Evolutionary conservation across 192 early-diverging fungal species (phyloP).

Genomic region (Dimargaris cristalligena): DNA sequence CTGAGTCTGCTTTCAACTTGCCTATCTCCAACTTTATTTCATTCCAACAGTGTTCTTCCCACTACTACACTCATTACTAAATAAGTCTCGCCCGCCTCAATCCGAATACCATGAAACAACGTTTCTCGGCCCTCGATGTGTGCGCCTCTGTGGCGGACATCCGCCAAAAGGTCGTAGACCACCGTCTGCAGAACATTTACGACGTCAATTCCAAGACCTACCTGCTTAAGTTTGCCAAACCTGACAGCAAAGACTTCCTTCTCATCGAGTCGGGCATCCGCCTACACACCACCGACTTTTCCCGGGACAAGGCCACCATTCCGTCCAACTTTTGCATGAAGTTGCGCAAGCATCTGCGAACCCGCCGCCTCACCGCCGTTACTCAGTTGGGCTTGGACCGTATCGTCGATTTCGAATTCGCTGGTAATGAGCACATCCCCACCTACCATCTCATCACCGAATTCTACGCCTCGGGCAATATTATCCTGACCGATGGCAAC

Average conservation of each 20-base stretch:
- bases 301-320: conserved; percentile 68
- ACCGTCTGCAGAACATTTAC: conserved; percentile 91
- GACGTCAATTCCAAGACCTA: conserved; percentile 81
- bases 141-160: conserved; percentile 50
- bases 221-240: conserved; percentile 82
- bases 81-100: too few relatives aligned
- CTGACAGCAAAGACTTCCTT: conserved; percentile 75
- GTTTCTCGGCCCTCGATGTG: conserved; percentile 81
- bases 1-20: too few relatives aligned
- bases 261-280: conserved; percentile 88
- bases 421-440: conserved; percentile 25
- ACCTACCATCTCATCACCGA: conserved; percentile 59
- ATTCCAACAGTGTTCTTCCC: too few relatives aligned
- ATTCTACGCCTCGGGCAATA: conserved; percentile 78
- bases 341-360: conserved; percentile 82
- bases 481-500: conserved; percentile 83
- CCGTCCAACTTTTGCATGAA: conserved; percentile 82
- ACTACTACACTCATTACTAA: too few relatives aligned
- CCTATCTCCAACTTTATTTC: too few relatives aligned
- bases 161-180: conserved; percentile 43
- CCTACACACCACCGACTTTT: conserved; percentile 77
- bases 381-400: conserved; percentile 82
- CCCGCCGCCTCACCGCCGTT: conserved; percentile 56
- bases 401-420: conserved; percentile 88
- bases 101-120: conserved; percentile 71